Base-by-base conservation (phyloP, 805 yeast genomes). In the Monosporozyma aerobia region DNA sequence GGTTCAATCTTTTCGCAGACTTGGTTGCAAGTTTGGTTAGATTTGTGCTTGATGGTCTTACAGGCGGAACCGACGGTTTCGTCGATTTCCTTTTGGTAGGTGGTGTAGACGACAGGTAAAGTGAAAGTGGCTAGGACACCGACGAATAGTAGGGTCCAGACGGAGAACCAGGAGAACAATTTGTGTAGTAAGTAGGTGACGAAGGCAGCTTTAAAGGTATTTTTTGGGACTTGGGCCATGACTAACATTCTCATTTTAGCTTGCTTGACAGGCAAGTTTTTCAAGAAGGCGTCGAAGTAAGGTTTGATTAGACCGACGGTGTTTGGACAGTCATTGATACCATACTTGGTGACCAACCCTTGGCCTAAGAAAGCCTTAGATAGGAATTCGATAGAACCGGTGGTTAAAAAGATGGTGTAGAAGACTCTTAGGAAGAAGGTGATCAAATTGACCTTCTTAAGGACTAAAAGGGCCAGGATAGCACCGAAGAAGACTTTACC, bases 341-440 rank as follows among this genome's bases (percentile, higher is more conserved):
- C 83, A 76, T 85, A 82, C 62, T 82, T 80, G 56, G 90, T 78
- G 55, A 92, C 83, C 57, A 90, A 76, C 19, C 97, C 97, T 50
- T 70, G 70, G 52, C 96, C 96, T 49, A 87, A 77, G 59, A 85
- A 70, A 44, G 81, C 61, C 65, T 85, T 85, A 56, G 95, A 85
- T 53, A 77, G 75, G 64, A 83, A 86, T 74, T 90, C 97, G 52
- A 83, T 86, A 53, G 79, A 75, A 50, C 90, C 94, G 49, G 92
- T 77, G 30, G 78, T 58, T 51, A 77, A 72, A 56, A 90, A 75
- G 29, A 77, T 81, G 56, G 82, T 69, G 67, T 81, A 81, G 51
- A 81, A 71, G 47, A 84, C 56, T 67, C 78, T 81, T 75, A 83
- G 78, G 62, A 83, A 70, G 51, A 83, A 70, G 57, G 81, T 79